A percentile compares a stretch with the other conserved stretches of the same genome.
Conservation (phyloP, 129 eudicot genomes). For the carrot (Daucus carota) region DH1_v3.0 NC_030382.2:48811001-48811500, state of each 20-base stretch:
- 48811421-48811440: not conserved
- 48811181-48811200: constrained; percentile 97
- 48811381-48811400: no score
- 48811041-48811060: constrained; percentile 26
- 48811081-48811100: constrained; percentile 9
- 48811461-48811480: not conserved
- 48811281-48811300: constrained; percentile 65
- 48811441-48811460: not conserved
- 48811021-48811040: constrained; percentile 11
- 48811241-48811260: constrained; percentile 72
- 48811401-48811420: not conserved
- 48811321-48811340: no score
- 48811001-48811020: constrained; percentile 16
- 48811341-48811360: no score
- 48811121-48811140: constrained; percentile 45
- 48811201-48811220: constrained; percentile 74
- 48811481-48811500: not conserved
- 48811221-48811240: constrained; percentile 83
- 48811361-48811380: no score
- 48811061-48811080: constrained; percentile 12
- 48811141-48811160: constrained; percentile 77
- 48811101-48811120: not conserved
- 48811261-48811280: constrained; percentile 76
- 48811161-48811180: constrained; percentile 95
- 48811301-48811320: not conserved